Evolutionary conservation across 345 rosid genomes (phyloP), one percentile per base, ranked within the genome.

Genomic region (Eucalyptus camaldulensis): DNA sequence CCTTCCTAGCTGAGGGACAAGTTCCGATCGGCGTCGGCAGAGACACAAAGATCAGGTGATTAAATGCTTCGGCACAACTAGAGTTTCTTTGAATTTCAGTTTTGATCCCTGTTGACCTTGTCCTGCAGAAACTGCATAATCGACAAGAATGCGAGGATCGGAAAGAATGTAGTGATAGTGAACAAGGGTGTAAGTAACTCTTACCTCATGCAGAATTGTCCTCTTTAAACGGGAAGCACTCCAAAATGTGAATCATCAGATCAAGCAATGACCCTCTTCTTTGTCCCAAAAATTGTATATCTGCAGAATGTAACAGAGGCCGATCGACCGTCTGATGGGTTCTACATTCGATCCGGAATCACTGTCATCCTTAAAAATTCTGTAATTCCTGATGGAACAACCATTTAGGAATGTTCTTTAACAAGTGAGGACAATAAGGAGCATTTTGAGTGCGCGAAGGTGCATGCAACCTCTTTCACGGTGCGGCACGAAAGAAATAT

Each of bases 301-400:
- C 83, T 90, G 90, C 96, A 97, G 97, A 91, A 91, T 45, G 96
- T 97, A 87, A 93, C 92, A 91, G 99, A 97, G 91, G 97, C 98
- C 15, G 96, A 95, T 50, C 94, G 95, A 53, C 95, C 98, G 89
- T 91, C 93, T 6, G 96, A 96, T 56, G 99, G 99, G 89, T 94
- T 96, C 92, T 95, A 96, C 81, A 95, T 97, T 44, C 94, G 96
- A 72, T 96, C 99, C 4, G 99, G 99, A 90, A 97, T 96, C 89
- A 95, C 96, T 5, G 94, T 95, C 45, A 91, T 97, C 86, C 88
- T 93, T 62, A 94, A 96, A 89, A 95, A 97, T 86, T 90, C 97
- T 2, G 51, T 90, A 27, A 95, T 97, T 88, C 69, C 86, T 85
- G 98, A 96, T n/a, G 96, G 98, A 86, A 95, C 96, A 3, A 90